Conservation (phyloP, 2,329 filamentous ascomycete genomes). For the Aureobasidium leucospermi region DNA sequence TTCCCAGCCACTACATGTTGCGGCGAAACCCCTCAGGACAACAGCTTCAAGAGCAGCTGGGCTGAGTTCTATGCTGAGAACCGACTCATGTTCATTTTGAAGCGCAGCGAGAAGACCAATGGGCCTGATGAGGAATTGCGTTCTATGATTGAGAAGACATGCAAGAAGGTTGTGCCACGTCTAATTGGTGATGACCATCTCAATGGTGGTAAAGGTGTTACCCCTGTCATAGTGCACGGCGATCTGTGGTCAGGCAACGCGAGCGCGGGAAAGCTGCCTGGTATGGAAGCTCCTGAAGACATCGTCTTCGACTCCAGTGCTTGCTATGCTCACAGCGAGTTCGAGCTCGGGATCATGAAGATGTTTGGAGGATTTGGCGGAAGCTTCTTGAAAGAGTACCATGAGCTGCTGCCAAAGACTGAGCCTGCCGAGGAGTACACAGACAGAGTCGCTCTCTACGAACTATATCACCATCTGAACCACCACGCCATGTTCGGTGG, state of each 20-base stretch:
- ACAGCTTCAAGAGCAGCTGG: conserved; percentile 67
- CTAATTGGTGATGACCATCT: conserved; percentile 65
- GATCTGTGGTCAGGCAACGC: conserved; percentile 93
- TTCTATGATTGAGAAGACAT: conserved; percentile 57
- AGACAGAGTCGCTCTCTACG: conserved; percentile 75
- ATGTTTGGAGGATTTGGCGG: conserved; percentile 88
- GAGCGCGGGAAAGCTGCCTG: conserved; percentile 55
- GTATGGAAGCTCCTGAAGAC: conserved; percentile 53
- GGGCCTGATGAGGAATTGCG: conserved; percentile 57
- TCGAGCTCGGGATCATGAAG: conserved; percentile 85
- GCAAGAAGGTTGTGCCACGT: conserved; percentile 60
- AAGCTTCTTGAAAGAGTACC: conserved; percentile 70
- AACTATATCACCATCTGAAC: conserved; percentile 83
- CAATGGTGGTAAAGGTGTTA: conserved; percentile 51
- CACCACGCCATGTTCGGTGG: conserved; percentile 81
- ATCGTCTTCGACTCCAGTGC: conserved; percentile 76
- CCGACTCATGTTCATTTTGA: conserved; percentile 59
- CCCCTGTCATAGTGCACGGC: conserved; percentile 79
- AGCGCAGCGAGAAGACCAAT: conserved; percentile 51
- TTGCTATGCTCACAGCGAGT: conserved; percentile 83
- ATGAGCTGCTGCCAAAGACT: conserved; percentile 64
- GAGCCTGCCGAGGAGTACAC: conserved; percentile 77
- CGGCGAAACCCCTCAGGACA: conserved; percentile 75
- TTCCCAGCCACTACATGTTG: conserved; percentile 83
- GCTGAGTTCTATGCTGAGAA: conserved; percentile 77